Base-by-base conservation (phyloP, 2,329 filamentous ascomycete genomes). In the Tolypocladium inflatum region DNA sequence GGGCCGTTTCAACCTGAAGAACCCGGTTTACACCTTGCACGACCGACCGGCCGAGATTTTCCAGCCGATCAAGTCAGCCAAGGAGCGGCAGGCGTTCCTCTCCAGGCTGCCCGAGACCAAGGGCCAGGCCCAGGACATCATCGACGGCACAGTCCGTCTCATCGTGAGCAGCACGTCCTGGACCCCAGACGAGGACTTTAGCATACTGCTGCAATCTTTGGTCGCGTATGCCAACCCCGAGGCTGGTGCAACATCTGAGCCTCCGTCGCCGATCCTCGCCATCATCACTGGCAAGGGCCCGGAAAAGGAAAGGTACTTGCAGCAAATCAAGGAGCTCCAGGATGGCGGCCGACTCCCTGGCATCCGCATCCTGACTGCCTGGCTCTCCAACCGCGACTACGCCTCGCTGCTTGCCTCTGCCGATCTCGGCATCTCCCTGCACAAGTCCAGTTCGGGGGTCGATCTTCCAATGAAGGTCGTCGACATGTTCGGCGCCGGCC, bases 401-500 rank as follows among this genome's bases (percentile, higher is more conserved):
- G 93, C 94, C 1, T 80, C 78, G 1, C 80, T 99, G 4, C 84
- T 99, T 37, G 89, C 88, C 13, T 87, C 87, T 51, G 91, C 94
- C 3, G 93, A 97, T 66, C 78, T 99, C 0, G 94, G 94, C 11
- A 84, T 99, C 30, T 96, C 90, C 58, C 77, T 99, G 33, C 94
- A 99, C 75, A 96, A 85, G 63, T 97, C 91, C 17, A 95, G 89
- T 63, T 96, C 91, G 2, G 94, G 94, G 1, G 91, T 99, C 0
- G 94, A 99, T 72, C 78, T 99, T 23, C 94, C 94, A 0, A 99
- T 99, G 94, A 99, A 99, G 74, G 91, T 99, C 1, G 92, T 99
- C 17, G 94, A 99, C 70, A 97, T 99, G 92, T 97, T 99, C 70
- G 94, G 94, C 2, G 89, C 92, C 0, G 94, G 93, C 0, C 76